These are phyloP conservation scores for Magnaporthiopsis rhizophila DNA, from an alignment of 2,329 filamentous ascomycete species.

Conservation along the genomic window DNA sequence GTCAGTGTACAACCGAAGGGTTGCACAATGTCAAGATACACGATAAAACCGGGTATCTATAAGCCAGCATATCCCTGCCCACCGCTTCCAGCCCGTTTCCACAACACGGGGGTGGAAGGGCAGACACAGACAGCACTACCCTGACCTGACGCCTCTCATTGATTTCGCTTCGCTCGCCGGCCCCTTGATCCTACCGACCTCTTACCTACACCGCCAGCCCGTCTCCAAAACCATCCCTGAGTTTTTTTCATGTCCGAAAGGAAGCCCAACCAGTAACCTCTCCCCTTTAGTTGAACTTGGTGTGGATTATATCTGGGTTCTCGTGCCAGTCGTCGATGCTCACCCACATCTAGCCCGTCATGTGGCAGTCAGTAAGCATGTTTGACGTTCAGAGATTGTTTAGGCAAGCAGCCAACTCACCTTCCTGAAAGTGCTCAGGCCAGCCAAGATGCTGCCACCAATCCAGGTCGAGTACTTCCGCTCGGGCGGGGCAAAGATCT, in stretches of 20 bases:
- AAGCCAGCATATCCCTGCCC: not conserved
- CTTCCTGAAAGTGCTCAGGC: slow-evolving; percentile 97
- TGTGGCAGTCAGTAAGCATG: not conserved
- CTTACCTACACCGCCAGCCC: too few species aligned
- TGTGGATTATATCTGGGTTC: slow-evolving; percentile 97
- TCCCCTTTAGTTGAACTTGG: slow-evolving; percentile 71
- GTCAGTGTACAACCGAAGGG: not conserved
- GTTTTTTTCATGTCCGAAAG: too few species aligned
- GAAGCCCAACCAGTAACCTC: too few species aligned
- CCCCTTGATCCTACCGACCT: too few species aligned
- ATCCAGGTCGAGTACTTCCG: slow-evolving; percentile 99
- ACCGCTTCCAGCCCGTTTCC: not conserved
- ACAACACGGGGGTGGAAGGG: too few species aligned
- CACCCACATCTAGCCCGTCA: slow-evolving; percentile 80
- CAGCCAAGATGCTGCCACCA: slow-evolving; percentile 91
- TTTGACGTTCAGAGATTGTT: too few species aligned
- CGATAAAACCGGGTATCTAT: not conserved
- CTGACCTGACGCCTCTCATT: too few species aligned
- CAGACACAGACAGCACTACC: too few species aligned
- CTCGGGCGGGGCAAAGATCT: slow-evolving; percentile 97
- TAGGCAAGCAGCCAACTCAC: slow-evolving; percentile 48
- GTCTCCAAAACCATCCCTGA: too few species aligned
- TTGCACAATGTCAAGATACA: slow-evolving; percentile 1
- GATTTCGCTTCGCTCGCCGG: too few species aligned
- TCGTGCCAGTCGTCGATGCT: slow-evolving; percentile 99